A percentile compares a stretch with the other conserved stretches of the same genome.
Evolutionary conservation across 495 filamentous ascomycete species (phyloP).

Genomic region (Delitschia confertaspora): DNA sequence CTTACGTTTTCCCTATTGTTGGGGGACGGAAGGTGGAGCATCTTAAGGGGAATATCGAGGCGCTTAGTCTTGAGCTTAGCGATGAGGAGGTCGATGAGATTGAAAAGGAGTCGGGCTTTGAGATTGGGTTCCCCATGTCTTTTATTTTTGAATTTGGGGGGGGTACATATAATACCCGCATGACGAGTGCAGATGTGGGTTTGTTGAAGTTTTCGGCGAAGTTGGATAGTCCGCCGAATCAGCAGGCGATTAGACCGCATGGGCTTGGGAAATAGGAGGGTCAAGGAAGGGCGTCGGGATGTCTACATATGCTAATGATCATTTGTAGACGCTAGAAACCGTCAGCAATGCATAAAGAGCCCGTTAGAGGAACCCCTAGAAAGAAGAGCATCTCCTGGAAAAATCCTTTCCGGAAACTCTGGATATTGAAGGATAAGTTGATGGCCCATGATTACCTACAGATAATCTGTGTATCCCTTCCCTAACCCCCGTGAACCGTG

Average conservation of each 20-base stretch:
- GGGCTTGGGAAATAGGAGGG: neutral
- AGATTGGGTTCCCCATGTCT: constrained; percentile 17
- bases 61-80: constrained; percentile 23
- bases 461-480: too few species aligned
- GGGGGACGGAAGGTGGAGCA: constrained; percentile 60
- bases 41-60: constrained; percentile 48
- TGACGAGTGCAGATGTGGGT: constrained; percentile 10
- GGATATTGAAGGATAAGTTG: neutral
- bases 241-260: constrained; percentile 13
- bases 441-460: too few species aligned
- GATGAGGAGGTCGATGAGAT: constrained; percentile 23
- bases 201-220: constrained; percentile 13
- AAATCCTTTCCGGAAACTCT: neutral
- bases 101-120: constrained; percentile 10
- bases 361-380: neutral
- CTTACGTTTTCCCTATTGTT: constrained; percentile 68
- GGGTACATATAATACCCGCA: constrained; percentile 11
- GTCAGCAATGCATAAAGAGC: neutral
- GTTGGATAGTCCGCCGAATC: constrained; percentile 9
- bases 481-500: too few species aligned
- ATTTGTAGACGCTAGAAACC: neutral
- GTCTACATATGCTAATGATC: neutral
- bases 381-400: neutral
- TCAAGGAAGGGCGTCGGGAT: neutral
- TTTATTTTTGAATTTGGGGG: constrained; percentile 19